phyloP scores from a whole-genome alignment of 2,329 filamentous ascomycete genomes.

The Pestalotiopsis sp. region DNA sequence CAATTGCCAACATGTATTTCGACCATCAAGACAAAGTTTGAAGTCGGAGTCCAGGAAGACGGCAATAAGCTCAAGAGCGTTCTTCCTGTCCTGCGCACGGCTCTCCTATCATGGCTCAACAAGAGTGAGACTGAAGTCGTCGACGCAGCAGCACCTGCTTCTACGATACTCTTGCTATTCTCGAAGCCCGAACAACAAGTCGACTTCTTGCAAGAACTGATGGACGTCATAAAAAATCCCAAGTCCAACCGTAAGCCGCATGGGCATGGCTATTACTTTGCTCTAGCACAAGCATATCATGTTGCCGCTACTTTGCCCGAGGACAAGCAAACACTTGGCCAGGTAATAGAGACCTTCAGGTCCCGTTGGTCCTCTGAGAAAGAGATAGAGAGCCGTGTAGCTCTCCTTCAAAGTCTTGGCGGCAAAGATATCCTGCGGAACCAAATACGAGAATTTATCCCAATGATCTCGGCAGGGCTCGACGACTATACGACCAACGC shows the following conservation, averaged over 20 bases:
- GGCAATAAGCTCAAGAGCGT: conserved; percentile 19
- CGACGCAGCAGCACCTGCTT: conserved; percentile 51
- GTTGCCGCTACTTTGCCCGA: conserved; percentile 30
- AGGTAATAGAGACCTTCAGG: conserved; percentile 47
- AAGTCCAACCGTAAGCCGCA: conserved; percentile 37
- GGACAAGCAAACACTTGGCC: background rate
- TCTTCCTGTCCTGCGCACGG: conserved; percentile 28
- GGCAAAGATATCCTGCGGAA: conserved; percentile 47
- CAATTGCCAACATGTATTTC: background rate
- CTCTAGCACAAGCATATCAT: conserved; percentile 53
- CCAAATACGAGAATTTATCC: conserved; percentile 43
- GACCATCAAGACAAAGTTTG: background rate
- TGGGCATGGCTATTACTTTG: conserved; percentile 55
- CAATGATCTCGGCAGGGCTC: conserved; percentile 60
- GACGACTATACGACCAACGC: conserved; percentile 92
- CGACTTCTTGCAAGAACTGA: conserved; percentile 49
- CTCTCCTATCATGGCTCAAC: conserved; percentile 49
- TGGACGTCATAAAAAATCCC: conserved; percentile 39
- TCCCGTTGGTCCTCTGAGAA: conserved; percentile 55
- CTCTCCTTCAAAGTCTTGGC: conserved; percentile 58
- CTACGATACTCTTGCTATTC: conserved; percentile 51
- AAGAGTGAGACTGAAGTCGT: conserved; percentile 54
- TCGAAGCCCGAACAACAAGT: conserved; percentile 37
- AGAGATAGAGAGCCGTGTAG: conserved; percentile 54
- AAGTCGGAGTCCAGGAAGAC: background rate